Evolutionary conservation across 495 filamentous ascomycete genomes (phyloP).

Genomic region (Halenospora varia): DNA sequence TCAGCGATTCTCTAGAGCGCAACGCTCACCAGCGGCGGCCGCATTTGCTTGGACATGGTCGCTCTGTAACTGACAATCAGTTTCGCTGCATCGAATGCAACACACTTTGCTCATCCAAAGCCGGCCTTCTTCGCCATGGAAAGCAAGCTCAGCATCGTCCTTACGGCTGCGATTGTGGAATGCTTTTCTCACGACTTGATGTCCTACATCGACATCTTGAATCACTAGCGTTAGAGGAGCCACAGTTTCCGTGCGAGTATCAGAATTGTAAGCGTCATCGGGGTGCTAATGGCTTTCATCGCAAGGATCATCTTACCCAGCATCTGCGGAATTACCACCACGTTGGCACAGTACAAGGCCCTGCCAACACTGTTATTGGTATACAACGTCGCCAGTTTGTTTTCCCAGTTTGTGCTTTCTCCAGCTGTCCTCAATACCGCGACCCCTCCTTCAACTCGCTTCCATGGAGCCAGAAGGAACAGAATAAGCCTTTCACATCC

Average conservation of each 20-base stretch:
- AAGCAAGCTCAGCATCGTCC: conserved; percentile 6
- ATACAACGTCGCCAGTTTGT: not conserved
- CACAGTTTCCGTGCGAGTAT: conserved; percentile 24
- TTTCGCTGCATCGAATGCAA: conserved; percentile 22
- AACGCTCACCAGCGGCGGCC: no score
- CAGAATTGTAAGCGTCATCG: conserved; percentile 33
- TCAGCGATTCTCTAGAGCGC: no score
- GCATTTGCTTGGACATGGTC: no score
- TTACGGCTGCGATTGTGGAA: conserved; percentile 24
- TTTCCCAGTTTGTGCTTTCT: conserved; percentile 3
- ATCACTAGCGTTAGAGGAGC: conserved; percentile 10
- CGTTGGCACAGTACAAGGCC: no score
- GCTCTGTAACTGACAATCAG: not conserved
- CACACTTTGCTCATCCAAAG: not conserved
- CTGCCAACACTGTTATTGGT: not conserved
- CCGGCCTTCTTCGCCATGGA: conserved; percentile 8
- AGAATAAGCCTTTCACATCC: conserved; percentile 22
- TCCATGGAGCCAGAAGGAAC: not conserved
- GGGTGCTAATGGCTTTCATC: conserved; percentile 32
- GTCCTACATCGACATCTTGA: conserved; percentile 27
- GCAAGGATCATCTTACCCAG: conserved; percentile 34
- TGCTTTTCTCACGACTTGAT: conserved; percentile 27
- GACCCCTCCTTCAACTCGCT: conserved; percentile 8
- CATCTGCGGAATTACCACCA: conserved; percentile 36
- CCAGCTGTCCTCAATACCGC: not conserved